Base-by-base conservation (phyloP, 2,329 filamentous ascomycete genomes). In the Cladophialophora exuberans region DNA sequence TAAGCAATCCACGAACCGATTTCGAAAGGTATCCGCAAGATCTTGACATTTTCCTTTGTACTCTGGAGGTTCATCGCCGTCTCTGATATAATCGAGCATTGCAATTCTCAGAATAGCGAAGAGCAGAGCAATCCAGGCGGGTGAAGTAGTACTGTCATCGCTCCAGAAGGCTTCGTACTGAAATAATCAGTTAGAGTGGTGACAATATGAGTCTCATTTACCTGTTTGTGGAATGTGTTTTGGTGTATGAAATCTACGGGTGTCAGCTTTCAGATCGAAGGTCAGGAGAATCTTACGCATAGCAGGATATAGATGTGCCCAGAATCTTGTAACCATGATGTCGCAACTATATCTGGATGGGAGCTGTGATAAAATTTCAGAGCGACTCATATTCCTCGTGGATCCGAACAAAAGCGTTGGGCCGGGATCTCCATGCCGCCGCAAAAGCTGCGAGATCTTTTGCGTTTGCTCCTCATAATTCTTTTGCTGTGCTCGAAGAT, bases 301-400 rank as follows among this genome's bases (percentile, higher is more conserved):
- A 35, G 80, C 79, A n/a, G 83, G 83, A 63, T 86, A 83, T 61
- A 83, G 83, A 23, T 88, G 92, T 68, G 92, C 92, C 76, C 97
- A 97, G 67, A 94, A 97, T 56, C 92, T 84, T 58, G 87, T 86
- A 56, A 96, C 87, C 15, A 97, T 78, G 15, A 89, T 85, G 65
- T 96, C 84, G n/a, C 94, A 87, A 13, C 85, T 88, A 28, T 88
- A 84, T 68, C 90, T 93, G 0, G 87, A 79, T 2, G 93, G 94
- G 35, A 97, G 80, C 42, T 87, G 85, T 23, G 86, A 83, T 59
- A 94, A 82, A 6, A 97, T 78, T 66, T 97, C 92, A 15, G 82
- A 75, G 64, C 89, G 88, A 35, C 85, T 85, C 7, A 86, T 84
- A 6, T 85, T 81, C 49, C 86, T 79, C 61, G 79, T 79, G 1